Base-by-base conservation (phyloP, 345 rosid genomes). In the Syzygium jambos region DNA sequence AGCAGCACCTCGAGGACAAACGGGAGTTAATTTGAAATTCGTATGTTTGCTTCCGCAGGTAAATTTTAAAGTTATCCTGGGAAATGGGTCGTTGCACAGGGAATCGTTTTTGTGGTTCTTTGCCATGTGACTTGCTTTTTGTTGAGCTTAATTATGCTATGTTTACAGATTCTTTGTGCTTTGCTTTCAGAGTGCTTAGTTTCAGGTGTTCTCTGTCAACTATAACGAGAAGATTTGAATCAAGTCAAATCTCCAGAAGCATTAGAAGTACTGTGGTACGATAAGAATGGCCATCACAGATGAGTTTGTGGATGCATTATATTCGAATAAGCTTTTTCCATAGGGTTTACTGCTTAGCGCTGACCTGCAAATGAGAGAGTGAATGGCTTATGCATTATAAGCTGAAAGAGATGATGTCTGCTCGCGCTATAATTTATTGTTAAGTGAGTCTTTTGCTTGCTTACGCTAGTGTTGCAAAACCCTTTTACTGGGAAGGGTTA, bases 211-310 rank as follows among this genome's bases (percentile, higher is more conserved):
- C 95, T 88, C 41, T 93, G 86, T 94, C 96, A n/a, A 84, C 90
- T 86, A 86, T 92, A 85, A 86, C 93, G 61, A 91, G 91, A 88
- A 88, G 89, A 88, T 90, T 86, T 53, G 94, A 92, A 68, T 86
- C 93, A 43, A 11, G 88, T 57, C 88, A 93, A 59, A 84, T 86
- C 68, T 68, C 91, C 85, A 87, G 78, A 85, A 88, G 49, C 25
- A 89, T 88, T 84, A 91, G 90, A 89, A 89, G 88, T 84, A 88
- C 89, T 51, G 94, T 95, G 94, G 99, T 96, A 90, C 68, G 95
- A 73, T 19, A 73, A 73, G 80, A 73, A 68, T 2, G 4, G 25
- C 27, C 25, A 3, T 41, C 6, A 13, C 13, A 41, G 80, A 73
- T 1, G 22, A 73, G 49, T 49, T 34, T 19, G 49, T 38, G 49